Percentiles rank a stretch among this genome's conserved stretches.
Evolutionary conservation across 2,329 filamentous ascomycete genomes (phyloP).

Genomic region (Exophiala aquamarina): DNA sequence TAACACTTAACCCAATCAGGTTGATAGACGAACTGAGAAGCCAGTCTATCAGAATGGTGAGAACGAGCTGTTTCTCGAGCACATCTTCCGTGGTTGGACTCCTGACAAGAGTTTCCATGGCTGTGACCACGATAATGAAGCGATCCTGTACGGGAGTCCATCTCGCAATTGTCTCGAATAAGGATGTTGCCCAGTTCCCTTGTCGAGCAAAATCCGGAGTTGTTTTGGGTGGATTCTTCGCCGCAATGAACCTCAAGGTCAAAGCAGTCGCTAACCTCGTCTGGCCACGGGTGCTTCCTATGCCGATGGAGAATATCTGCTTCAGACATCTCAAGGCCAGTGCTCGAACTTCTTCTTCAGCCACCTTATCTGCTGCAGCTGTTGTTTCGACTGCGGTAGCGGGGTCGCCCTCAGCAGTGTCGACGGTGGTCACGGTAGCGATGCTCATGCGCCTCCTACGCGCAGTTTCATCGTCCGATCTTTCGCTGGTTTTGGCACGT

Average conservation of each 20-base stretch:
- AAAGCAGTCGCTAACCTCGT: constrained; percentile 73
- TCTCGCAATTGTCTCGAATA: constrained; percentile 75
- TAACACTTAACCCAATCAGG: constrained; percentile 91
- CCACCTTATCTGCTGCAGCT: constrained; percentile 82
- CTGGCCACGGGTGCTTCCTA: constrained; percentile 71
- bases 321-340: constrained; percentile 84
- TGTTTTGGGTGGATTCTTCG: constrained; percentile 54
- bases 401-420: constrained; percentile 67
- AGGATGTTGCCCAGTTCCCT: constrained; percentile 74
- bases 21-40: constrained; percentile 86
- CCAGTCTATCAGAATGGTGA: constrained; percentile 77
- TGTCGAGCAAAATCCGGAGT: constrained; percentile 45
- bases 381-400: constrained; percentile 70
- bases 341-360: constrained; percentile 83
- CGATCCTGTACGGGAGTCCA: constrained; percentile 95
- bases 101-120: constrained; percentile 72
- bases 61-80: constrained; percentile 69
- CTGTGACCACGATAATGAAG: constrained; percentile 81
- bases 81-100: constrained; percentile 69
- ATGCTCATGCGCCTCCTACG: constrained; percentile 72
- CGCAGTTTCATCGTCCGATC: constrained; percentile 63
- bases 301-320: constrained; percentile 71
- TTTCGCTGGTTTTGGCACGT: constrained; percentile 68
- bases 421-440: constrained; percentile 72
- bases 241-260: constrained; percentile 70